Evolutionary conservation across 805 yeast species (phyloP).

Genomic region (Yarrowia osloensis): DNA sequence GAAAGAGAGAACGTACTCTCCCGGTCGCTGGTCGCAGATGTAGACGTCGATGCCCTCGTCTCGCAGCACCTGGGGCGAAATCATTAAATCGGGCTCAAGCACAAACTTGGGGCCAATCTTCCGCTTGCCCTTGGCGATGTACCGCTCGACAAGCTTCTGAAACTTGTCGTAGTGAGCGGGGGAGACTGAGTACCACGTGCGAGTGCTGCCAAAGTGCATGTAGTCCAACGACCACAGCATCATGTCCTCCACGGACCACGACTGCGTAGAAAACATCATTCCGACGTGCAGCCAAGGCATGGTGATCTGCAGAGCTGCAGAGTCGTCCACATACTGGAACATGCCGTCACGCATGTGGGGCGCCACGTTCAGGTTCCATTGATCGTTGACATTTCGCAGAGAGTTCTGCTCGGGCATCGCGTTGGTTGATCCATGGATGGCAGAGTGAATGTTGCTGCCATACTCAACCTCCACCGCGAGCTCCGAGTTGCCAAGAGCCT

Average conservation of each 20-base stretch:
- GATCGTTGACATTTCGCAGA: slow-evolving; percentile 47
- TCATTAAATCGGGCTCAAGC: slow-evolving; percentile 72
- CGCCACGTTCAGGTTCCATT: slow-evolving; percentile 73
- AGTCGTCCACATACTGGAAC: slow-evolving; percentile 61
- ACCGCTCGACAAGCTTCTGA: slow-evolving; percentile 51
- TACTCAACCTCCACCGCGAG: slow-evolving; percentile 65
- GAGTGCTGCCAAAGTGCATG: slow-evolving; percentile 78
- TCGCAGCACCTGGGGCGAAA: slow-evolving; percentile 60
- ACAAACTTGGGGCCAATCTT: slow-evolving; percentile 65
- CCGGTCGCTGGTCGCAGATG: slow-evolving; percentile 71
- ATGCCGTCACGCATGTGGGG: slow-evolving; percentile 72
- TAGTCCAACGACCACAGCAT: slow-evolving; percentile 79
- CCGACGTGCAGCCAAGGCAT: slow-evolving; percentile 84
- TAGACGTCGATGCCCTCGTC: slow-evolving; percentile 49
- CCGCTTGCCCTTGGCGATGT: slow-evolving; percentile 4
- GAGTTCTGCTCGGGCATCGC: slow-evolving; percentile 50
- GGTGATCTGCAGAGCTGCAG: slow-evolving; percentile 79
- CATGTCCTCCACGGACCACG: slow-evolving; percentile 92
- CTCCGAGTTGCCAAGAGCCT: slow-evolving; percentile 46
- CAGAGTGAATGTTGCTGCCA: slow-evolving; percentile 83
- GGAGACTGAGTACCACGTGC: slow-evolving; percentile 87
- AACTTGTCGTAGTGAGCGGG: slow-evolving; percentile 58
- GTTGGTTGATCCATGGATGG: slow-evolving; percentile 68
- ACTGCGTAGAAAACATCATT: slow-evolving; percentile 76
- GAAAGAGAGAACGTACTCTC: slow-evolving; percentile 78